Conservation (phyloP, 371 early-diverging fungal genomes). For the Mucor plumbeus region DNA sequence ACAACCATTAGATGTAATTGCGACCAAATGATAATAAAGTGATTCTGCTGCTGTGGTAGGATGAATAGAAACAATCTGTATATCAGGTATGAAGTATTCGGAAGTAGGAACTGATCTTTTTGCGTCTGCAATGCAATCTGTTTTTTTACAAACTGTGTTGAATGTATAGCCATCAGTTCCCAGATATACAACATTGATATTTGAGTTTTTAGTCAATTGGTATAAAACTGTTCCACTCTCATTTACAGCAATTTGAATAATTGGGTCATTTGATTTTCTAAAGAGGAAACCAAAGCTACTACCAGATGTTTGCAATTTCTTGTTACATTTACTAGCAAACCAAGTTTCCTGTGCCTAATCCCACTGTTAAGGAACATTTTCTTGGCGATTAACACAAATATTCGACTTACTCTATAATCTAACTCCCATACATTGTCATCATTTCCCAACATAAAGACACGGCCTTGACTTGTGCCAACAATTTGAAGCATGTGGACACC, state of each 20-base stretch:
- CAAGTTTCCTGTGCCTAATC: conserved; percentile 75
- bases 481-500: conserved; percentile 80
- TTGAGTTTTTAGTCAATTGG: conserved; percentile 53
- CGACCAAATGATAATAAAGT: conserved; percentile 65
- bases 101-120: conserved; percentile 48
- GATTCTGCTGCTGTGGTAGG: conserved; percentile 66
- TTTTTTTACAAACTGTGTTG: conserved; percentile 23
- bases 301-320: conserved; percentile 44
- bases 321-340: conserved; percentile 79
- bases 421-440: conserved; percentile 91
- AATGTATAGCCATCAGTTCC: conserved; percentile 31
- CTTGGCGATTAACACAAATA: not conserved
- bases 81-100: conserved; percentile 37
- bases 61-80: conserved; percentile 70
- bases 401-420: conserved; percentile 69
- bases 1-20: conserved; percentile 71
- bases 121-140: conserved; percentile 40
- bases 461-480: conserved; percentile 75
- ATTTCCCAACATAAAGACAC: conserved; percentile 88
- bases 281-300: conserved; percentile 19
- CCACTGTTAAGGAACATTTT: not conserved
- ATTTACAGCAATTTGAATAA: conserved; percentile 67
- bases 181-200: conserved; percentile 63
- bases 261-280: conserved; percentile 44
- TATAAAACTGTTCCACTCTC: conserved; percentile 43